Evolutionary conservation across 257 asterid genomes (phyloP).

Genomic region (Henckelia pumila): DNA sequence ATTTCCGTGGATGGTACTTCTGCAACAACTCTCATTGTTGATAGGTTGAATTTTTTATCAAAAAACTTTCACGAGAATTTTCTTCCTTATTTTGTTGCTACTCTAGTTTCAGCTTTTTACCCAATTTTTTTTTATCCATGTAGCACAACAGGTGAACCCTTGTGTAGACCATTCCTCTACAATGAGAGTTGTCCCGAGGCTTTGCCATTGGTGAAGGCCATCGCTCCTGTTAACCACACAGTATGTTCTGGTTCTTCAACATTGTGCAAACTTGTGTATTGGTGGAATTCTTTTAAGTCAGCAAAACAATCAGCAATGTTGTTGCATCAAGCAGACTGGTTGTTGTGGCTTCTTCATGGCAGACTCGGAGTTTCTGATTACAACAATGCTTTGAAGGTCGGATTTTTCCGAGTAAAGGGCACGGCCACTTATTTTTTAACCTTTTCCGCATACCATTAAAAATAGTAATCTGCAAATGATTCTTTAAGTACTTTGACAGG

Average conservation of each 20-base stretch:
- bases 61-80: neutral
- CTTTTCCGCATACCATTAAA: neutral
- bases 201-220: conserved; percentile 63
- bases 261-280: conserved; percentile 77
- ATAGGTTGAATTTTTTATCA: conserved; percentile 42
- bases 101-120: neutral
- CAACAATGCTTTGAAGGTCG: conserved; percentile 85
- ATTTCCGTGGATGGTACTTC: conserved; percentile 91
- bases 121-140: conserved; percentile 9
- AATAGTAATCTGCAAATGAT: neutral
- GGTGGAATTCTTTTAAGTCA: conserved; percentile 67
- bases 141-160: conserved; percentile 71
- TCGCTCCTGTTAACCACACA: conserved; percentile 82
- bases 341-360: conserved; percentile 90
- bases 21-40: conserved; percentile 75
- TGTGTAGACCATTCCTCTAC: conserved; percentile 71
- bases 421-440: neutral
- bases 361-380: conserved; percentile 84
- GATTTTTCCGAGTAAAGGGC: neutral
- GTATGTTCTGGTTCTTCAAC: conserved; percentile 93
- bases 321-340: conserved; percentile 95
- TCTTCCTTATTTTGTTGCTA: neutral
- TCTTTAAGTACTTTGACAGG: conserved; percentile 38
- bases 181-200: conserved; percentile 75
- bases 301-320: conserved; percentile 54